phyloP scores from a whole-genome alignment of 768 basidiomycete species.

The Mycena alexandri region DNA sequence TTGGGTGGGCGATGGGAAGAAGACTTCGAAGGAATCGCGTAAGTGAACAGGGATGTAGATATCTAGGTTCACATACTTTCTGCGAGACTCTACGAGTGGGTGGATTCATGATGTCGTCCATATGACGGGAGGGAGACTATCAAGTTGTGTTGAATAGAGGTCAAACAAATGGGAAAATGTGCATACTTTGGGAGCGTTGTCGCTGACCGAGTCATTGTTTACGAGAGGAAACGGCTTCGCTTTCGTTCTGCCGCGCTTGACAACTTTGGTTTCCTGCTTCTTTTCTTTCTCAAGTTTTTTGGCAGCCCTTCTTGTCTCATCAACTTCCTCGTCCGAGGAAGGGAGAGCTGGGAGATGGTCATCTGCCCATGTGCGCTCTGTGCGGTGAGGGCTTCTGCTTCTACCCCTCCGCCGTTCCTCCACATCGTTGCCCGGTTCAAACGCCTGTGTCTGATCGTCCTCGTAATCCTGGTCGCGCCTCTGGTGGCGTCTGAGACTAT shows the following conservation, averaged over 20 bases:
- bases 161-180: neutral
- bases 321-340: constrained; percentile 29
- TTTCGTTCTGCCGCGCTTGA: constrained; percentile 10
- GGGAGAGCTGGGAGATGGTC: constrained; percentile 8
- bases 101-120: neutral
- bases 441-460: constrained; percentile 41
- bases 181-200: constrained; percentile 11
- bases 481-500: constrained; percentile 51
- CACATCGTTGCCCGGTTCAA: constrained; percentile 27
- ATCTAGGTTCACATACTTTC: constrained; percentile 1
- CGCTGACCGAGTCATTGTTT: neutral
- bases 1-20: constrained; percentile 2
- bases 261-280: constrained; percentile 1
- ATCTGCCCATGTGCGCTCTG: neutral
- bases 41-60: neutral
- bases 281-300: constrained; percentile 1
- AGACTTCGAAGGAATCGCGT: neutral
- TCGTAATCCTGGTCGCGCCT: constrained; percentile 50
- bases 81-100: neutral
- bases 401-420: neutral
- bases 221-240: constrained; percentile 26
- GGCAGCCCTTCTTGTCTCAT: constrained; percentile 8
- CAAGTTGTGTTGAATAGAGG: neutral
- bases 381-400: constrained; percentile 1
- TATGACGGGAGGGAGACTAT: constrained; percentile 14